phyloP scores from a whole-genome alignment of 1,284 basidiomycete species.

The Apiotrichum mycotoxinovorans region DNA sequence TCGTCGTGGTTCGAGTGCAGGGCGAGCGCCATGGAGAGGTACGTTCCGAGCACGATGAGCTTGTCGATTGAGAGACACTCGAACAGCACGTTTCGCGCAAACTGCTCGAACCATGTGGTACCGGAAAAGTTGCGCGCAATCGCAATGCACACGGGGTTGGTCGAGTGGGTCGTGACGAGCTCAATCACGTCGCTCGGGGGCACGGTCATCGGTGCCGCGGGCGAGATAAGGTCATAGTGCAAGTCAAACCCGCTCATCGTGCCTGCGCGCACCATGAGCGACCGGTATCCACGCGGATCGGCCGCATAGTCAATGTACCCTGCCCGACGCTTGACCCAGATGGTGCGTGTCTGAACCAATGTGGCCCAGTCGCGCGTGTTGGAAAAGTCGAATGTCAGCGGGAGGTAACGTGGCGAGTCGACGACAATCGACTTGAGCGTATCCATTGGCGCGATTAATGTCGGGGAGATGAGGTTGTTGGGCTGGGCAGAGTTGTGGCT shows the following conservation, averaged over 20 bases:
- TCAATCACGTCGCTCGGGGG: constrained; percentile 66
- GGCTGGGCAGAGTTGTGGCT: constrained; percentile 37
- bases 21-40: constrained; percentile 58
- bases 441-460: constrained; percentile 82
- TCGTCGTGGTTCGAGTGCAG: not conserved
- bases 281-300: constrained; percentile 86
- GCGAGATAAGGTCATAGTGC: constrained; percentile 75
- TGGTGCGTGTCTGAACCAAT: constrained; percentile 70
- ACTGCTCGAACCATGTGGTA: constrained; percentile 57
- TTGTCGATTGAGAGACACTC: constrained; percentile 89
- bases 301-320: constrained; percentile 89
- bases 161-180: constrained; percentile 79
- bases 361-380: constrained; percentile 64
- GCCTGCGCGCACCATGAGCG: constrained; percentile 76
- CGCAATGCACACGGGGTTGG: constrained; percentile 67
- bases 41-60: constrained; percentile 66
- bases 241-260: constrained; percentile 63
- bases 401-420: constrained; percentile 92
- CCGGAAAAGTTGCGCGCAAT: constrained; percentile 72
- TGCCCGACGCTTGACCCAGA: constrained; percentile 86
- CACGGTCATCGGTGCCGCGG: constrained; percentile 60
- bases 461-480: constrained; percentile 75
- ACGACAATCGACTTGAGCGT: constrained; percentile 72
- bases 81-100: constrained; percentile 69
- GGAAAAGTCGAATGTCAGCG: constrained; percentile 73